Evolutionary conservation across 495 filamentous ascomycete genomes (phyloP), one percentile per base, ranked within the genome.

Genomic region (Bombardia bombarda): DNA sequence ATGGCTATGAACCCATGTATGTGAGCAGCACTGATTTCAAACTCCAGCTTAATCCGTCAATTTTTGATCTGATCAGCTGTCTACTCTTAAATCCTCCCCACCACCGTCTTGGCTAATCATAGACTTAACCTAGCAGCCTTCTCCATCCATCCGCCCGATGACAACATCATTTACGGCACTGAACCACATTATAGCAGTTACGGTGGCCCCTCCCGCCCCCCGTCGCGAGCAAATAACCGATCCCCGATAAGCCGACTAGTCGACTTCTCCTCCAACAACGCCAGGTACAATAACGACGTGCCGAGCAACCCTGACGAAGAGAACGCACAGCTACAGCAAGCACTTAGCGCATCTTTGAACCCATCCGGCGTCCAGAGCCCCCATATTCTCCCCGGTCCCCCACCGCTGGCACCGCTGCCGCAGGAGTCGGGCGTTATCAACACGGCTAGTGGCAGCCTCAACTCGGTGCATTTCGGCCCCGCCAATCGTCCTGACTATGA

Each of bases 401-500:
- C 26, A 34, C 66, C 42, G 53, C 38, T 37, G 58, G 47, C 24
- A 64, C 69, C 20, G 40, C 54, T 38, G 37, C 65, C 46, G 7
- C 73, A 76, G 41, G 67, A 75, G 50, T 56, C 54, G 13, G 74
- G 72, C 12, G 43, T 74, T 3, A 57, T n/a, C n/a, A n/a, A n/a
- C n/a, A n/a, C n/a, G n/a, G n/a, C 58, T 12, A 50, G 56, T 22
- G 53, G 50, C 22, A 59, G 60, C 10, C 52, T 55, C 0, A 52
- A 49, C 22, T 36, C 51, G 8, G 59, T 58, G 14, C 43, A 77
- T 17, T 90, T 94, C 62, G 78, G 79, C 4, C 83, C 83, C 21
- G 86, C 88, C 2, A 87, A 72, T n/a, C 73, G 78, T 16, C 68
- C 73, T 13, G 61, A 84, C 38, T 93, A 93, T 53, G 79, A 90